Evolutionary conservation across 2,329 filamentous ascomycete genomes (phyloP), one percentile per base, ranked within the genome.

Genomic region (Xylariaceae sp.): DNA sequence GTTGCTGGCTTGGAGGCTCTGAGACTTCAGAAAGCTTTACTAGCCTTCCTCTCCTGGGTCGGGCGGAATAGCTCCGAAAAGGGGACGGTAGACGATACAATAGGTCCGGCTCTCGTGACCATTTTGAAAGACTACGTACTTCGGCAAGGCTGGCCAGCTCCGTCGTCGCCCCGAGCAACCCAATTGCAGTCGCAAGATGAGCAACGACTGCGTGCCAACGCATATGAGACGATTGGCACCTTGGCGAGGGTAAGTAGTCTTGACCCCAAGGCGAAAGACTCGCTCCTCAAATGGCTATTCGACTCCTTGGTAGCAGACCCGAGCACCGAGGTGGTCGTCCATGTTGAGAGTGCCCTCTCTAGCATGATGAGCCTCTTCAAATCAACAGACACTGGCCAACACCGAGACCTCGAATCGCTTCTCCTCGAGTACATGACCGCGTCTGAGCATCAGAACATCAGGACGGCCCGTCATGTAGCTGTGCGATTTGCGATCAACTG

Each of bases 401-500:
- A 29, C 47, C 58, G 17, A 34, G 56, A 60, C 27, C 62, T 78
- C 17, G 68, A 67, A 37, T 52, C 55, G 3, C 70, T 92, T 36
- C 69, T 94, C 7, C 66, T 88, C 7, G 71, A 73, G 18, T 83
- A 88, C 50, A 85, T 88, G 73, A 67, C 66, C 31, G 65, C 75
- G 1, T 53, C 66, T 0, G 69, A 75, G 12, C 53, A 59, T 2
- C 66, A 68, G n/a, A 67, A 75, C 12, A 67, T 81, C n/a, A 74
- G 83, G 50, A 89, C 84, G 53, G 84, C 85, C 23, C 79, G 86
- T 6, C 92, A 89, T 62, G 83, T 87, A 14, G 83, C 83, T 16
- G 81, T 92, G 6, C 85, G 92, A 41, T 96, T 90, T 71, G 87
- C 88, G 9, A 97, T 97, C 57, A 76, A 86, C 35, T 94, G 88